Evolutionary conservation across 2,329 filamentous ascomycete genomes (phyloP).

Genomic region (Fulvia fulva): DNA sequence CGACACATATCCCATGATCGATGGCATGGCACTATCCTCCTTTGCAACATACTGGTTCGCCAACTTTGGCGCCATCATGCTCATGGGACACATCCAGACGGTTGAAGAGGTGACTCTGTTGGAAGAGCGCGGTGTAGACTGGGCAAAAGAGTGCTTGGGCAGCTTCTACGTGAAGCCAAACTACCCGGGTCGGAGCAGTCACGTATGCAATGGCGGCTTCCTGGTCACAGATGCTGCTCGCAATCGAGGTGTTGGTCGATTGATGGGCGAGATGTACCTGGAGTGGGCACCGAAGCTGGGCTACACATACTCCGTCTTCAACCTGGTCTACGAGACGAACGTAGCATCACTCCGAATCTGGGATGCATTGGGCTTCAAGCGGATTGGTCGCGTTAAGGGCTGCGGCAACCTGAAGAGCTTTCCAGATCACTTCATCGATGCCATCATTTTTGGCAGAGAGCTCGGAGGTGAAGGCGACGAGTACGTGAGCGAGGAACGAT

Average conservation of each 20-base stretch:
- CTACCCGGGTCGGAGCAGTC: constrained; percentile 84
- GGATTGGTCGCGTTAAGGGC: constrained; percentile 71
- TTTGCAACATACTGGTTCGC: constrained; percentile 88
- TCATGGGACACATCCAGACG: constrained; percentile 69
- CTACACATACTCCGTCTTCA: constrained; percentile 91
- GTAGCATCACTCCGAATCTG: constrained; percentile 85
- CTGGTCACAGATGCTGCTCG: constrained; percentile 46
- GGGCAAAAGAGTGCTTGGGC: constrained; percentile 76
- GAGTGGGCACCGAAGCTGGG: constrained; percentile 57
- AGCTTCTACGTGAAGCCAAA: constrained; percentile 95
- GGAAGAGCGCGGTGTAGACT: constrained; percentile 54
- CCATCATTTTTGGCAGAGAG: constrained; percentile 59
- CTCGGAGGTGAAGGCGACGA: constrained; percentile 65
- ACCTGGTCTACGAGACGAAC: constrained; percentile 91
- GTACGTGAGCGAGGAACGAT: constrained; percentile 88
- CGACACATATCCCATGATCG: constrained; percentile 86
- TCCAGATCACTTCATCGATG: constrained; percentile 46
- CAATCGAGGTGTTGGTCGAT: constrained; percentile 47
- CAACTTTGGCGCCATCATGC: constrained; percentile 84
- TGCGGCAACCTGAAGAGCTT: constrained; percentile 49
- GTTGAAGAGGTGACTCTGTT: constrained; percentile 50
- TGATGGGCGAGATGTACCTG: constrained; percentile 52
- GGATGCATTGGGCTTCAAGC: constrained; percentile 89
- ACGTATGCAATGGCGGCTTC: constrained; percentile 69
- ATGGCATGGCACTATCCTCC: constrained; percentile 66